These are phyloP conservation scores for Lactuca saligna DNA, from an alignment of 129 eudicot genomes.

Conservation along the genomic window DNA sequence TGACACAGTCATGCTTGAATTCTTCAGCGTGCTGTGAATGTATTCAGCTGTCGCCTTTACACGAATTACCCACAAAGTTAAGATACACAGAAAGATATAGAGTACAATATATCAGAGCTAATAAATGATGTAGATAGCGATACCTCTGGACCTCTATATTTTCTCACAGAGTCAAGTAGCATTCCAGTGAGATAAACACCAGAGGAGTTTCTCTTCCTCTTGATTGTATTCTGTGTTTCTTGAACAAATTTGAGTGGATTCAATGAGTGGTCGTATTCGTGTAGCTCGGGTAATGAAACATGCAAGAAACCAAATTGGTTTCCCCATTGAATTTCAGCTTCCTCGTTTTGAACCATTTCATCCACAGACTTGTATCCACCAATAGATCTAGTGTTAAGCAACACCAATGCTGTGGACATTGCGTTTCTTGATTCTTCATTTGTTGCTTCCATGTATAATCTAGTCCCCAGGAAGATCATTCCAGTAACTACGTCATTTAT, in stretches of 20 bases:
- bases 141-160: conserved; percentile 80
- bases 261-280: not conserved
- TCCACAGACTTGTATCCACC: conserved; percentile 68
- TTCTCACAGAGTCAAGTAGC: conserved; percentile 57
- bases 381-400: conserved; percentile 71
- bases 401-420: conserved; percentile 64
- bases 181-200: conserved; percentile 74
- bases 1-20: conserved; percentile 43
- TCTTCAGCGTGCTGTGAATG: conserved; percentile 42
- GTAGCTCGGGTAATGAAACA: conserved; percentile 53
- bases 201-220: conserved; percentile 57
- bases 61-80: not conserved
- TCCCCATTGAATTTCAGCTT: conserved; percentile 63
- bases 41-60: conserved; percentile 42
- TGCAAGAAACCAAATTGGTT: conserved; percentile 75
- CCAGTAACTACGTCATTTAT: conserved; percentile 85
- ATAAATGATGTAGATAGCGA: not conserved
- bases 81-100: no score
- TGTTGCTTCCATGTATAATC: conserved; percentile 71
- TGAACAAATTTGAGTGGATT: conserved; percentile 55
- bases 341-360: conserved; percentile 62
- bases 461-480: conserved; percentile 53
- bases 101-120: not conserved
- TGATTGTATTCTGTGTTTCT: conserved; percentile 43
- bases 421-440: conserved; percentile 34